Percentiles rank a stretch among this genome's conserved stretches.
These are phyloP conservation scores for Xanthoconium separans DNA, from an alignment of 1,284 basidiomycete species.

Conservation along the genomic window DNA sequence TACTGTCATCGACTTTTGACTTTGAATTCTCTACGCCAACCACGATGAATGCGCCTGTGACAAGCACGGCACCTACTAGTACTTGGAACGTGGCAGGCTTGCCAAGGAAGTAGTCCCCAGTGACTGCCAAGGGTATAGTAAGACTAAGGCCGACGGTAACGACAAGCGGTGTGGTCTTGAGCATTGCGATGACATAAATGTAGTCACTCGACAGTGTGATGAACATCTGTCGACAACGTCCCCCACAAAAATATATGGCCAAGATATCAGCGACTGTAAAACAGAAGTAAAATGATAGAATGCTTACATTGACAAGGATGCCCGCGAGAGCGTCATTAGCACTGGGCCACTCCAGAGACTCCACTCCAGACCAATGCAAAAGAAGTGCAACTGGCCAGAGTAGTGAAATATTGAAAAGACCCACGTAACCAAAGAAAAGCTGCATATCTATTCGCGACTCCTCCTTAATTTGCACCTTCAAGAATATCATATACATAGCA, in stretches of 20 bases:
- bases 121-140: conserved; percentile 89
- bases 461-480: conserved; percentile 84
- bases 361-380: conserved; percentile 75
- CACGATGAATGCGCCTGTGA: conserved; percentile 64
- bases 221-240: conserved; percentile 57
- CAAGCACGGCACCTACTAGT: conserved; percentile 64
- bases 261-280: not conserved
- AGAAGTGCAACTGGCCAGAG: conserved; percentile 84
- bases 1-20: conserved; percentile 4
- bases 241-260: not conserved
- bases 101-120: conserved; percentile 74
- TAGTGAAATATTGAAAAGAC: conserved; percentile 81
- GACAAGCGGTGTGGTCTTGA: conserved; percentile 93
- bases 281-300: not conserved
- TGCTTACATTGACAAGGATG: conserved; percentile 73
- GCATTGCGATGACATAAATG: conserved; percentile 89
- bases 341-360: conserved; percentile 75
- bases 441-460: conserved; percentile 92
- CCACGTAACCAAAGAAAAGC: conserved; percentile 92
- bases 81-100: conserved; percentile 56
- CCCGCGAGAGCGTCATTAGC: conserved; percentile 59
- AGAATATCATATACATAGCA: conserved; percentile 87
- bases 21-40: conserved; percentile 62
- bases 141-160: conserved; percentile 93
- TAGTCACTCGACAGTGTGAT: conserved; percentile 87